Evolutionary conservation across 23 red algal genomes (phyloP), one percentile per base, ranked within the genome.

Genomic region (Gracilaria domingensis): DNA sequence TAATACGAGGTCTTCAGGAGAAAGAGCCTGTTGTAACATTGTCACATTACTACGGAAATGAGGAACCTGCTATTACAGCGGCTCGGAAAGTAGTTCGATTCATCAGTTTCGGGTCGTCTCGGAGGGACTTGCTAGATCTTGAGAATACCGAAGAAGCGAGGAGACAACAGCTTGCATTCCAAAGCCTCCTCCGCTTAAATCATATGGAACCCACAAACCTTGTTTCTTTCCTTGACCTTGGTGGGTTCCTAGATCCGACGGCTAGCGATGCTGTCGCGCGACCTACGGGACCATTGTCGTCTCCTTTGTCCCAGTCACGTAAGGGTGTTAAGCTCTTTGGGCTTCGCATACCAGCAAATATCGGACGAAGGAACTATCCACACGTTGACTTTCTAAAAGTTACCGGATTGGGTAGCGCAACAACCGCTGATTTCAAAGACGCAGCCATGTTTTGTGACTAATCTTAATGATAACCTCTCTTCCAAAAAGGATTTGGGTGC

Each of bases 101-200:
- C 62, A 87, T 94, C 17, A 94, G 60, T 72, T 94, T 94, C 57
- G 76, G 58, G 39, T 79, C 92, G 20, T 73, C 82, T 0, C 74
- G 76, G 26, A 75, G 83, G 12, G 92, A 94, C 26, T 57, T 87
- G 28, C 36, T 85, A 36, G 91, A 88, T 75, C 37, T 82, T 21
- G 93, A 91, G 66, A 50, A 73, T 34, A 95, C 84, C 28, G 93
- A 95, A 70, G 87, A 91, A 50, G 86, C 93, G 11, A 59, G 93
- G n/a, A 72, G 93, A 58, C 79, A 90, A 80, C 88, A 91, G 79
- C 66, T 95, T n/a, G 85, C 93, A 12, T 87, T 91, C 34, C 82
- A 87, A 57, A 62, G 58, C 18, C 56, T 95, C 24, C 66, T 91
- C 29, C 86, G 83, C 36, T 67, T 91, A 53, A 91, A 91, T 75